These are phyloP conservation scores for Populus hybrid DNA, from an alignment of 441 rosid species.

Conservation along the genomic window DNA sequence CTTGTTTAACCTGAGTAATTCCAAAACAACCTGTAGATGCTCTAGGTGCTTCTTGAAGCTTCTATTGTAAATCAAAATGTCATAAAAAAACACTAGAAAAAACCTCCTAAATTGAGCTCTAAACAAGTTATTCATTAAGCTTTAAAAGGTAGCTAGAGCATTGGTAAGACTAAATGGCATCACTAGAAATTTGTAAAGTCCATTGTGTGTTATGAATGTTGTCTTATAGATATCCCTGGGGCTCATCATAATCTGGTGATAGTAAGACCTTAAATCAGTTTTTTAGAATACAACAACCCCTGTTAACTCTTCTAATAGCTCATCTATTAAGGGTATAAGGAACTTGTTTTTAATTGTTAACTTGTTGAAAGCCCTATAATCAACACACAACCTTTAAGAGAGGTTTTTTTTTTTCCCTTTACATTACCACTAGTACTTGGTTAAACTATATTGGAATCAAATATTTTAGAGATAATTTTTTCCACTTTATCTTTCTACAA, in stretches of 20 bases:
- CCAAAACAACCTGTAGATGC: not conserved
- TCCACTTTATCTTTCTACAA: not conserved
- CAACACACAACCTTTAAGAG: not conserved
- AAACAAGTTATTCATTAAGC: not conserved
- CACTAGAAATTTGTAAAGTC: not conserved
- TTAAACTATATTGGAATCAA: not conserved
- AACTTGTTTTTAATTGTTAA: not conserved
- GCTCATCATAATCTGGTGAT: not conserved
- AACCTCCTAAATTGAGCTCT: not conserved
- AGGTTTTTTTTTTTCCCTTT: not conserved
- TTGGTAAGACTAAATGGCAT: not conserved
- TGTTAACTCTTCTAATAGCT: too few species aligned
- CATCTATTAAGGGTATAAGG: not conserved
- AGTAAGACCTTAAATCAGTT: too few species aligned
- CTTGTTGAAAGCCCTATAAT: not conserved
- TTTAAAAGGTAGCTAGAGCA: not conserved
- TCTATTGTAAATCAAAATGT: not conserved
- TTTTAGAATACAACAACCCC: too few species aligned
- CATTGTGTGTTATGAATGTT: not conserved
- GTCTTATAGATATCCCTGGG: not conserved
- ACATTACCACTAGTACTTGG: not conserved
- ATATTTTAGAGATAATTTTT: not conserved
- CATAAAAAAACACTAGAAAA: conserved; percentile 2
- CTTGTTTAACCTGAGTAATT: not conserved
- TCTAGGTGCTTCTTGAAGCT: not conserved